Evolutionary conservation across 2,329 filamentous ascomycete genomes (phyloP), one percentile per base, ranked within the genome.

Genomic region (Alternaria gaisen): DNA sequence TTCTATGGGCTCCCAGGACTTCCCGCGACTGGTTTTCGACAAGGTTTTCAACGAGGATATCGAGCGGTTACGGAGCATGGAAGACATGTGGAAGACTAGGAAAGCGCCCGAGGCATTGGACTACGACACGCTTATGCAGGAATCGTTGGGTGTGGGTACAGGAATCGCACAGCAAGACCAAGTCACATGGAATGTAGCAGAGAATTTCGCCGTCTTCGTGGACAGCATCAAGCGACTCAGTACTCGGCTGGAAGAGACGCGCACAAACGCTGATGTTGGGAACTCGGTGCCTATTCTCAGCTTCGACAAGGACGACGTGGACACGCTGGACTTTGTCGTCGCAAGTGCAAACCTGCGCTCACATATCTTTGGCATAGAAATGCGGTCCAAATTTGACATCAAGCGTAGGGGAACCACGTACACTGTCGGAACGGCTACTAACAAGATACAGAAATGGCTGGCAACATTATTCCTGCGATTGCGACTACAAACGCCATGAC

Each of bases 401-500:
- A 99, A 99, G 82, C 87, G 84, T 86, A 72, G 67, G 82, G 56
- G 4, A 26, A n/a, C 51, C 7, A 20, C n/a, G 5, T 32, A 14
- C 5, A 26, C 12, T n/a, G 7, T 34, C 12, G 12, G 22, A 22
- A 22, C 8, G 18, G 14, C 30, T 55, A 44, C 60, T 66, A 41
- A 71, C 58, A 28, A 22, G 5, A 18, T 22, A 51, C 62, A 85
- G 91, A 99, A 80, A 99, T 98, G 94, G 95, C 95, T 4, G 95
- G 95, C 55, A 99, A 99, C 77, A 99, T 99, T 72, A 99, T 99
- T 63, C 95, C 95, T 1, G 95, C 95, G 2, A 99, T 99, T 75
- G 95, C 95, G 5, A 99, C 95, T 0, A 98, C 95, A 0, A 99
- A 99, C 77, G 95, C 95, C 16, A 97, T 98, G 77, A 94, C 95